Evolutionary conservation across 2,329 filamentous ascomycete genomes (phyloP).

Genomic region (Fusarium drepaniforme): DNA sequence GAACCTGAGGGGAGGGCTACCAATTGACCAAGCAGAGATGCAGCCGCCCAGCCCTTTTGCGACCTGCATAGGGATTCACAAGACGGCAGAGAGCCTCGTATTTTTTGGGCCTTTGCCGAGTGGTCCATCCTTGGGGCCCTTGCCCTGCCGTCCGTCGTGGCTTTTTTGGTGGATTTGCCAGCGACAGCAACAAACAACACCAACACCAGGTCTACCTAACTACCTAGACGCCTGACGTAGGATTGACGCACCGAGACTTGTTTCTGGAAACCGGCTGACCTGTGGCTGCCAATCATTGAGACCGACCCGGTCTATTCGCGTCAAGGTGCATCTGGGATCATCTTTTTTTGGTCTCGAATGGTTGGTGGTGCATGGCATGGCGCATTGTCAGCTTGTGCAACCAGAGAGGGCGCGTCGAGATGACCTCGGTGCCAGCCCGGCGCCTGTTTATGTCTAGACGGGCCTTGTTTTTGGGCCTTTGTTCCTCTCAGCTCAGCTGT

Average conservation of each 20-base stretch:
- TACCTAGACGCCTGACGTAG: constrained; percentile 24
- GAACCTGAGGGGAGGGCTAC: constrained; percentile 17
- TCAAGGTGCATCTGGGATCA: constrained; percentile 18
- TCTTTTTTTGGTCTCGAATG: constrained; percentile 24
- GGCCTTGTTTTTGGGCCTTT: not conserved
- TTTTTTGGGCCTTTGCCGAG: constrained; percentile 17
- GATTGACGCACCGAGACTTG: constrained; percentile 35
- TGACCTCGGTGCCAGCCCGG: not conserved
- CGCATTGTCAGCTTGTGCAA: constrained; percentile 12
- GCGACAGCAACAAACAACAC: not conserved
- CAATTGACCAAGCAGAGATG: constrained; percentile 13
- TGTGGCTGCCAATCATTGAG: constrained; percentile 24
- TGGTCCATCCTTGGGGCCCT: not conserved
- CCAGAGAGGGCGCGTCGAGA: not conserved
- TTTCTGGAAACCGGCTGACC: constrained; percentile 34
- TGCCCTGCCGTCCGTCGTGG: not conserved
- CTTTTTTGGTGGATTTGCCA: constrained; percentile 3
- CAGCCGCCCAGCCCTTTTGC: not conserved
- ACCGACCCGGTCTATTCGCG: constrained; percentile 1
- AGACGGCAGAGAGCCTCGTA: constrained; percentile 31
- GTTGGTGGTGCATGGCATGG: not conserved
- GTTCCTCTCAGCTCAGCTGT: not conserved
- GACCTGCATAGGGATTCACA: constrained; percentile 1
- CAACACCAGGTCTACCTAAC: not conserved
- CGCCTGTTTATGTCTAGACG: not conserved